Evolutionary conservation across 2,329 filamentous ascomycete genomes (phyloP).

Genomic region (Xylaria sp.): DNA sequence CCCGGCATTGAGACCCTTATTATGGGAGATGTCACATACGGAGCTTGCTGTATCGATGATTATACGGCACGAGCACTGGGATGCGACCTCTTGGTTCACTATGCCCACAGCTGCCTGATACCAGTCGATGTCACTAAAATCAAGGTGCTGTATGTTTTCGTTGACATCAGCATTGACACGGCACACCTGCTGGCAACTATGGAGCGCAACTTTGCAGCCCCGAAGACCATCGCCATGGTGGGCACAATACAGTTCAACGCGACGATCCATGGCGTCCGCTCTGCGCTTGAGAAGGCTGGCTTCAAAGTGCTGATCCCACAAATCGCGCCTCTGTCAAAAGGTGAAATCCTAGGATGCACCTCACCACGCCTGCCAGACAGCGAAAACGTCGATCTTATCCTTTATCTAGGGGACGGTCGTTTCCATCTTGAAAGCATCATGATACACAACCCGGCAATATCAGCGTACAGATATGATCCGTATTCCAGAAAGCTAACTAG

Average conservation of each 20-base stretch:
- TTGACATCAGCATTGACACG: conserved; percentile 96
- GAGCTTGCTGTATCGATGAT: conserved; percentile 98
- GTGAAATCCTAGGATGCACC: conserved; percentile 97
- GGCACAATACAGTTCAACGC: conserved; percentile 99
- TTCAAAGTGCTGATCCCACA: conserved; percentile 90
- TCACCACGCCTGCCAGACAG: conserved; percentile 75
- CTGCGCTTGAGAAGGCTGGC: conserved; percentile 82
- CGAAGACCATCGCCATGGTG: conserved; percentile 90
- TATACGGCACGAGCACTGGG: conserved; percentile 94
- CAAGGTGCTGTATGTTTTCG: conserved; percentile 97
- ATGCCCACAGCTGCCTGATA: conserved; percentile 95
- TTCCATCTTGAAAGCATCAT: conserved; percentile 94
- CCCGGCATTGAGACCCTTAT: conserved; percentile 91
- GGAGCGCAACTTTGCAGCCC: conserved; percentile 84
- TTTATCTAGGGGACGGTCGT: conserved; percentile 53
- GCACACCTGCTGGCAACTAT: conserved; percentile 86
- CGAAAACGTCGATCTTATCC: conserved; percentile 68
- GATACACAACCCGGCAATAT: conserved; percentile 94
- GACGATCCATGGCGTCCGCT: conserved; percentile 87
- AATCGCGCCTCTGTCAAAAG: conserved; percentile 90
- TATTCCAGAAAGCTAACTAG: conserved; percentile 92
- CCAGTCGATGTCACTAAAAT: conserved; percentile 97
- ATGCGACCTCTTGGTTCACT: conserved; percentile 94
- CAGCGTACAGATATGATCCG: conserved; percentile 96
- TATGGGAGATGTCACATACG: conserved; percentile 99